Base-by-base conservation (phyloP, 2,329 filamentous ascomycete species). In the Penicillium freii region DNA sequence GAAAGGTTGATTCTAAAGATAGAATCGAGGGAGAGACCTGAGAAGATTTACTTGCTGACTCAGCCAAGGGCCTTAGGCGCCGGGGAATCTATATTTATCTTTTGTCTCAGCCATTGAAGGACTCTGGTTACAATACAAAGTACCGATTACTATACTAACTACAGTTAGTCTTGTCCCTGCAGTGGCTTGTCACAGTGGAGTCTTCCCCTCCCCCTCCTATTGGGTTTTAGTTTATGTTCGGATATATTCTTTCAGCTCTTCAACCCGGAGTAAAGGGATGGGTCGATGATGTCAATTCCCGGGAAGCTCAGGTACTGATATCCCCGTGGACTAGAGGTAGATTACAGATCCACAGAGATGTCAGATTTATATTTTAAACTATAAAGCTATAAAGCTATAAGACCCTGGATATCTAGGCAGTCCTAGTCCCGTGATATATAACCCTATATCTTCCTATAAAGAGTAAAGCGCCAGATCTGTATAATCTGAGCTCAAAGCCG, bases 1-100 rank as follows among this genome's bases (percentile, higher is more conserved):
- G 61, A 64, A 64, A 65, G 62, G 62, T 64, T 66, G 63, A 62
- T 67, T 65, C 65, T 67, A 67, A 66, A 66, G 62, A 65, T 67
- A 67, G 65, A 63, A 65, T 64, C 62, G 57, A 56, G 48, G 54
- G 58, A 52, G 42, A 50, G 48, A 44, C 36, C 51, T 33, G 50
- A 51, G 53, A 54, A 56, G 44, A 44, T 25, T 47, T 51, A 29
- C 10, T 36, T 9, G 51, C 49, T 61, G 53, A 43, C 21, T 63
- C 54, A 59, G 10, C 56, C 19, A 9, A 17, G 51, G 17, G 51
- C 56, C 51, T 62, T 46, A 62, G 54, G 60, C 56, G 58, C 23
- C 47, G 39, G 53, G 45, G 45, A 23, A 21, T 53, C 52, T 55
- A 55, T 29, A 43, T 42, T 42, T 54, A 49, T 42, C 46, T 36